Conservation (phyloP, 1,284 basidiomycete species). For the Ceratobasidium sp. region DNA sequence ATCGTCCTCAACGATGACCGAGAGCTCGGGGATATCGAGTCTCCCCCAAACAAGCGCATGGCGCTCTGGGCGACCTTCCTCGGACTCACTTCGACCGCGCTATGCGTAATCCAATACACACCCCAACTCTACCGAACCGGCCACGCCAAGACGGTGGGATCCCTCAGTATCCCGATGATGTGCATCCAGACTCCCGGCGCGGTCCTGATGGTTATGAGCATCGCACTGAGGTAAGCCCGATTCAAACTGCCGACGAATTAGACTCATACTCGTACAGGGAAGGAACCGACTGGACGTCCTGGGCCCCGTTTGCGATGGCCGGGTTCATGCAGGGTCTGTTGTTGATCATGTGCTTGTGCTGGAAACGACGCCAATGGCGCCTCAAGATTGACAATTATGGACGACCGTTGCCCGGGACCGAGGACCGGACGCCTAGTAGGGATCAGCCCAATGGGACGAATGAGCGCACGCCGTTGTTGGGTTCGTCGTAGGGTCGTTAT, state of each 20-base stretch:
- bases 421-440: background rate
- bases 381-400: slow-evolving; percentile 96
- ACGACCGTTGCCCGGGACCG: slow-evolving; percentile 57
- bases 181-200: slow-evolving; percentile 92
- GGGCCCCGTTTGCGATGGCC: slow-evolving; percentile 85
- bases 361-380: slow-evolving; percentile 76
- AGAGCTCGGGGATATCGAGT: slow-evolving; percentile 43
- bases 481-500: background rate
- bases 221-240: slow-evolving; percentile 67
- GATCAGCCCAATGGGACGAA: background rate
- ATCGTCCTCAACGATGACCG: slow-evolving; percentile 56
- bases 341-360: slow-evolving; percentile 78
- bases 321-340: slow-evolving; percentile 86
- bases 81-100: slow-evolving; percentile 78
- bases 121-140: slow-evolving; percentile 89
- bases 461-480: slow-evolving; percentile 27
- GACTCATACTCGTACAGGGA: slow-evolving; percentile 37
- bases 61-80: slow-evolving; percentile 83
- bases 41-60: slow-evolving; percentile 51
- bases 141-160: slow-evolving; percentile 80
- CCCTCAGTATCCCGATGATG: slow-evolving; percentile 94
- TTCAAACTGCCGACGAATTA: background rate
- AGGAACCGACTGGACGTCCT: slow-evolving; percentile 50
- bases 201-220: slow-evolving; percentile 84
- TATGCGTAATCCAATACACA: slow-evolving; percentile 84